Base-by-base conservation (phyloP, 441 rosid species). In the Populus hybrid region DNA sequence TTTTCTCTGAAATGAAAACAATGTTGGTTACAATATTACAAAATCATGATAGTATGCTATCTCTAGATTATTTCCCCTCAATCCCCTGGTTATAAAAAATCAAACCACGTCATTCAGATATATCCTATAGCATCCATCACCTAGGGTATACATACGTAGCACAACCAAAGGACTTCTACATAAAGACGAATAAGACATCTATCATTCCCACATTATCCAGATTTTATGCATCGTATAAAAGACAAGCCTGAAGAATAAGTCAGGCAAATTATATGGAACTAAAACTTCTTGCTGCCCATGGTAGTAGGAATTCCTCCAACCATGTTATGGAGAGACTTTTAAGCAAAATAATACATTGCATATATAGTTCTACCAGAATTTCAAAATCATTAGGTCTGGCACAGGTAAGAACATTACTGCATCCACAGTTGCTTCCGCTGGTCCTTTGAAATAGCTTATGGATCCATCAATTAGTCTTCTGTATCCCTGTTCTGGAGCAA, bases 401-500 rank as follows among this genome's bases (percentile, higher is more conserved):
- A 78, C 23, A 67, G 81, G 71, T 74, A 40, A 76, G 86, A 84
- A 80, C 77, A 80, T 87, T 93, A 94, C 98, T 40, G 98, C 98
- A 88, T 93, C 98, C 38, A 93, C 98, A 30, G 98, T 91, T 73
- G 99, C 99, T 83, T 97, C 99, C 21, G 98, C 98, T 6, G 99
- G 98, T 83, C 99, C 99, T 89, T 86, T 97, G 85, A 97, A 97
- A 87, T 89, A 94, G 88, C 89, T 86, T 69, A 94, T 93, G 53
- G 99, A 89, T 78, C 98, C 98, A 85, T 97, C 98, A 86, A 97
- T 97, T 72, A 96, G 94, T 86, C 99, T 88, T 88, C 98, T 89
- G 78, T 97, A 97, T 78, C 98, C 99, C 89, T 97, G 99, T 76
- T 94, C 99, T 73, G 98, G 98, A 83, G 99, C 99, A 81, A 96